phyloP scores from a whole-genome alignment of 805 yeast genomes.

The Isabelozyma gotoi region DNA sequence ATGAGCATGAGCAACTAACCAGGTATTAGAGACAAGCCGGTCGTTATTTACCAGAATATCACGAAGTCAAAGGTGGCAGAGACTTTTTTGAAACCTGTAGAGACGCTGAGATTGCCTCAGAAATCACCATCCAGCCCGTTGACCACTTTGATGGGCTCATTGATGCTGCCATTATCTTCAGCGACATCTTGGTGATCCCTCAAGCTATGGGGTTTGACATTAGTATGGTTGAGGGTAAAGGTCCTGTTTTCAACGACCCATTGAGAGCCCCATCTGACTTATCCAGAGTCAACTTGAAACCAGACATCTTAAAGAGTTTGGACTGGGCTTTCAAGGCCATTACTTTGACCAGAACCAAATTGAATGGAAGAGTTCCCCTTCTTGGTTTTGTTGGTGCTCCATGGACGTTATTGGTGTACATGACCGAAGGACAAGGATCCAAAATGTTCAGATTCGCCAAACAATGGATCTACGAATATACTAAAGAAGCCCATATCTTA shows the following conservation, averaged over 20 bases:
- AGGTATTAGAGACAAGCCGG: slow-evolving; percentile 90
- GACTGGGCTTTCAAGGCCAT: slow-evolving; percentile 97
- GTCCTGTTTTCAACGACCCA: slow-evolving; percentile 91
- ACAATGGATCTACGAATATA: slow-evolving; percentile 85
- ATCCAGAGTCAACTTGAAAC: slow-evolving; percentile 54
- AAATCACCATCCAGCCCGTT: slow-evolving; percentile 93
- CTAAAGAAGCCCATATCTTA: slow-evolving; percentile 67
- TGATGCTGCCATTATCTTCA: slow-evolving; percentile 96
- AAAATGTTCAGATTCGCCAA: slow-evolving; percentile 87
- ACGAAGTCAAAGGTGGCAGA: slow-evolving; percentile 76
- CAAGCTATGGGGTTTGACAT: slow-evolving; percentile 98
- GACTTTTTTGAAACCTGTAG: slow-evolving; percentile 96
- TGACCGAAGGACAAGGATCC: slow-evolving; percentile 97
- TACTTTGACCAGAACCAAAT: slow-evolving; percentile 80
- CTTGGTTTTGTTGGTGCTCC: slow-evolving; percentile 98
- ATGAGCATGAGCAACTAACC: slow-evolving; percentile 5
- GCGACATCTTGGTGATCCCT: slow-evolving; percentile 93
- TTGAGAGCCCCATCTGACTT: slow-evolving; percentile 73
- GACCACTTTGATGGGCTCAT: slow-evolving; percentile 84
- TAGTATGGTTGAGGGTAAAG: slow-evolving; percentile 89
- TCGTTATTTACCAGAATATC: slow-evolving; percentile 87
- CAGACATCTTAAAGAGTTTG: slow-evolving; percentile 72
- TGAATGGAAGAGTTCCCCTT: slow-evolving; percentile 89
- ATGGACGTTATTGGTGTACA: slow-evolving; percentile 94
- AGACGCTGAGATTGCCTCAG: slow-evolving; percentile 91